Evolutionary conservation across 2,329 filamentous ascomycete species (phyloP), one percentile per base, ranked within the genome.

Genomic region (Xylariales sp.): DNA sequence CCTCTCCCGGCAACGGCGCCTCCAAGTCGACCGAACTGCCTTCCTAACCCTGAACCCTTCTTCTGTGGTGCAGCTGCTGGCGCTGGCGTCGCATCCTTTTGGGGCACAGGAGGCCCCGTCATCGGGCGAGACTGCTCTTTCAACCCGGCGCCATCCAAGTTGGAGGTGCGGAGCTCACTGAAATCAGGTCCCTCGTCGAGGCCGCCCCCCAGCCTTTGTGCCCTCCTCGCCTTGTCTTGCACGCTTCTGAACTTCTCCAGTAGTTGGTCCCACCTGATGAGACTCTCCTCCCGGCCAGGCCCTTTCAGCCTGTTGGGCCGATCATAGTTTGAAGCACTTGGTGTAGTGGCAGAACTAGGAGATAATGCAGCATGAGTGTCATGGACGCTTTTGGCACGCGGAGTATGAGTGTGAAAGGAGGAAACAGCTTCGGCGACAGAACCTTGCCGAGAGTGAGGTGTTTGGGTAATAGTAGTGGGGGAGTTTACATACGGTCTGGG

Each of bases 241-340:
- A 94, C 91, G 39, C 76, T 80, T 51, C 87, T 86, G 66, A 98
- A 98, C 58, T 96, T 95, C 50, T 98, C 93, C 4, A 98, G 75
- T 25, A 98, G 73, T 53, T 98, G 93, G 3, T 78, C 80, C 93
- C 93, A 98, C 42, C 86, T 84, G 52, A 98, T 95, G 24, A 80
- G 82, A 40, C 79, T 80, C 42, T 96, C 90, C 50, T 94, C 88
- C 42, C 90, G 76, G n/a, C 38, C 38, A 4, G 36, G 36, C 36
- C 78, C 80, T 61, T 78, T 96, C 35, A 96, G 73, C 46, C 89
- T 76, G 51, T 86, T 91, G 22, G 83, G 75, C 45, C 85, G 74
- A 53, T 89, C 84, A 61, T 84, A 88, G 50, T 68, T 75, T 44
- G 80, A 73, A 34, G 64, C 67, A 31, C 66, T 63, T 10, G 76